phyloP scores from a whole-genome alignment of 139 green algal genomes.

The Gonium pectorale region DNA sequence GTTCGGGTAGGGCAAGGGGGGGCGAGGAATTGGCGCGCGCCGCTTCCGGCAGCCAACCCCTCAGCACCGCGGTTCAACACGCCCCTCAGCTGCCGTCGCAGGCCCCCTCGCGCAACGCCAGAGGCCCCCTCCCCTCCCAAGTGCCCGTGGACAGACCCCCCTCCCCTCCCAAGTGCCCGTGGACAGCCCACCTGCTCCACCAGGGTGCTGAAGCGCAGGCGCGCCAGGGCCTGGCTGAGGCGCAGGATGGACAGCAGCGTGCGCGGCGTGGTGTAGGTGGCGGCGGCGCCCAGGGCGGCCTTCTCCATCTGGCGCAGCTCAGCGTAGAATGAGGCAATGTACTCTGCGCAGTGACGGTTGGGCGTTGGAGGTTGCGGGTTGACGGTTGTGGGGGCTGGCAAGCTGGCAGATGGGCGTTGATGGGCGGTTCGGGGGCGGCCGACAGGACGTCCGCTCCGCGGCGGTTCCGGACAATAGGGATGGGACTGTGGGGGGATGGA shows the following conservation, averaged over 20 bases:
- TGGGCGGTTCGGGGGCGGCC: not conserved
- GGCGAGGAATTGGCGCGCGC: not conserved
- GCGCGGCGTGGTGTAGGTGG: constrained; percentile 93
- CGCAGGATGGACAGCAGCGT: constrained; percentile 97
- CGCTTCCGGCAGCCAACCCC: no score
- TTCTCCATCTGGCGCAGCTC: constrained; percentile 87
- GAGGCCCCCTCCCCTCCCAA: not conserved
- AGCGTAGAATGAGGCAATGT: constrained; percentile 89
- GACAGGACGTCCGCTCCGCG: no score
- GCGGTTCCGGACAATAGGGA: no score
- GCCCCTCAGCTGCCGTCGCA: no score
- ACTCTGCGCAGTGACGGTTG: constrained; percentile 66
- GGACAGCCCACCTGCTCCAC: constrained; percentile 60
- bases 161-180: not conserved
- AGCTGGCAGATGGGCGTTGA: not conserved
- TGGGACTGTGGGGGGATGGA: no score
- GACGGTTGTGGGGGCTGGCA: not conserved
- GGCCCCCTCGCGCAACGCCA: no score
- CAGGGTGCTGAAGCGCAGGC: constrained; percentile 78
- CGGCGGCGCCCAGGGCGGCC: constrained; percentile 53
- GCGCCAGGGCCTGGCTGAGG: constrained; percentile 89
- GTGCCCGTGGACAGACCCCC: not conserved
- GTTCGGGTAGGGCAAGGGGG: no score
- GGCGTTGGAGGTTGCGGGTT: not conserved
- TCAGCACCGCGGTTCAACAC: no score